phyloP scores from a whole-genome alignment of 2,329 filamentous ascomycete species.

The Ophiostoma piceae region DNA sequence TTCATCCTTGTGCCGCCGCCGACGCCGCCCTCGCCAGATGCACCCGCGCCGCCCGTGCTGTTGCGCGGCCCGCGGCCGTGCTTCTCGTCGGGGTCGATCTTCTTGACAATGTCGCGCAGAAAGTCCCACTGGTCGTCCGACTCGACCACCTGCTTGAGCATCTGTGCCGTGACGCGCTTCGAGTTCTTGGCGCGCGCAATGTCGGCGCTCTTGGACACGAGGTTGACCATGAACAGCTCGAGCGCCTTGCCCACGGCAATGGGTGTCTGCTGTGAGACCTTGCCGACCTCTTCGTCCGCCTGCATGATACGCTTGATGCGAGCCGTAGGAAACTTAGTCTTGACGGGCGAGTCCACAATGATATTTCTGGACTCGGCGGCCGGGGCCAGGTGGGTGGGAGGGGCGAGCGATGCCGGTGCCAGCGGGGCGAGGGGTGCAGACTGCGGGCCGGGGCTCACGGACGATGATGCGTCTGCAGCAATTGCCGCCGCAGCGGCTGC shows the following conservation, averaged over 20 bases:
- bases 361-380: conserved; percentile 13
- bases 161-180: conserved; percentile 82
- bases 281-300: conserved; percentile 95
- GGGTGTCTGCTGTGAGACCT: conserved; percentile 94
- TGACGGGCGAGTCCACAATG: conserved; percentile 66
- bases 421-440: not conserved
- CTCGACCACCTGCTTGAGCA: conserved; percentile 86
- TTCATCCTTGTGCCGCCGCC: conserved; percentile 24
- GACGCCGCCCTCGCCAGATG: conserved; percentile 20
- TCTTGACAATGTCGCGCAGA: conserved; percentile 79
- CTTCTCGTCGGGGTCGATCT: conserved; percentile 61
- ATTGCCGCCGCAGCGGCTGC: not conserved
- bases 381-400: not conserved
- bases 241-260: conserved; percentile 94
- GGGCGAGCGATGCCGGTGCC: not conserved
- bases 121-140: conserved; percentile 94
- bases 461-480: not conserved
- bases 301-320: conserved; percentile 99
- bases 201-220: conserved; percentile 82
- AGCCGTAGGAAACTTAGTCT: conserved; percentile 93
- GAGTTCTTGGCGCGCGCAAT: conserved; percentile 77
- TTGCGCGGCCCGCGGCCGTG: conserved; percentile 41
- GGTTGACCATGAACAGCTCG: conserved; percentile 94
- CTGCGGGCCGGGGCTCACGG: not conserved
- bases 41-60: conserved; percentile 47